Base-by-base conservation (phyloP, 2,329 filamentous ascomycete species). In the Cryphonectria carpinicola region DNA sequence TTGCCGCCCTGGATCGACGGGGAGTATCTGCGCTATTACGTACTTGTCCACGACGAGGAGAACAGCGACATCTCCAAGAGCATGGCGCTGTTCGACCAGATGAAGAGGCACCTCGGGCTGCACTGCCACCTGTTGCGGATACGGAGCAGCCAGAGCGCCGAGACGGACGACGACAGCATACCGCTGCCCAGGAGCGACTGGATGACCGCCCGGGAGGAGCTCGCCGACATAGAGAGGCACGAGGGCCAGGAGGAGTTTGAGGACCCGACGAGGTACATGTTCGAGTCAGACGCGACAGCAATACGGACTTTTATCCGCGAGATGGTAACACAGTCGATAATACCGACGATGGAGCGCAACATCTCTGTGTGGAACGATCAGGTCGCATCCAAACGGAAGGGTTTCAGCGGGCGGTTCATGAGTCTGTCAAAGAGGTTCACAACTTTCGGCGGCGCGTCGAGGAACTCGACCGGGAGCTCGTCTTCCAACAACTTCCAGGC, bases 41-140 rank as follows among this genome's bases (percentile, higher is more conserved):
- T 99, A 22, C 85, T 99, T 58, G 92, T 99, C 25, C 96, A 99
- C 77, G 96, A 99, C 76, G 97, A 99, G 81, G 96, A 99, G 78
- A 90, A 90, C 72, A 95, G 97, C 77, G 95, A 99, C 78, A 97
- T 98, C 72, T 89, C 89, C 52, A 92, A 94, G 81, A 97, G 95
- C 17, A 95, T 95, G 80, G 89, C 90, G 25, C 85, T 98, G 39
- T 99, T 97, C 80, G 96, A 99, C 76, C 94, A 98, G 80, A 99
- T 99, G 97, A 99, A 98, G 82, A 90, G 96, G n/a, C 94, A 98
- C 81, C 93, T 99, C 74, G 96, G 96, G 1, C 84, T 98, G 64
- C 95, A 99, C 81, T 99, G 96, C 78, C 96, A 99, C 81, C 85
- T 99, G 14, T 85, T 99, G 46, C 87, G 97, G 73, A 84, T 99